Evolutionary conservation across 2,329 filamentous ascomycete species (phyloP).

Genomic region (Stachybotrys echinatus): DNA sequence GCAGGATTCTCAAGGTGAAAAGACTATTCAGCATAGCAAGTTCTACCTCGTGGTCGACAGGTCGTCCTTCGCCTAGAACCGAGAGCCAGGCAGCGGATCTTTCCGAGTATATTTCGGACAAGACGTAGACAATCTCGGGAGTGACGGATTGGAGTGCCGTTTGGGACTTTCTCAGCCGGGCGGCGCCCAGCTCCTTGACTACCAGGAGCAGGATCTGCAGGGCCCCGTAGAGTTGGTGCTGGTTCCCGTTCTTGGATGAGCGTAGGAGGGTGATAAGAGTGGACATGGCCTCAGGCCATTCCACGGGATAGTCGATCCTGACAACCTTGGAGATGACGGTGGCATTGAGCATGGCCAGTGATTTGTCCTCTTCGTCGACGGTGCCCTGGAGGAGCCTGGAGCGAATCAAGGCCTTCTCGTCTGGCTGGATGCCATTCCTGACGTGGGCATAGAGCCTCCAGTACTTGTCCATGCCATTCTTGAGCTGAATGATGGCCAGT

Average conservation of each 20-base stretch:
- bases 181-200: constrained; percentile 85
- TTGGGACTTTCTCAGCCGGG: constrained; percentile 68
- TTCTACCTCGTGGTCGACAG: constrained; percentile 53
- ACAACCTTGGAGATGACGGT: constrained; percentile 83
- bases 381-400: constrained; percentile 70
- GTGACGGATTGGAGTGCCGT: constrained; percentile 71
- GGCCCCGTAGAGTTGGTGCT: constrained; percentile 63
- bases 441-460: constrained; percentile 63
- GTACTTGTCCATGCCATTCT: constrained; percentile 93
- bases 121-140: constrained; percentile 76
- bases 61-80: constrained; percentile 51
- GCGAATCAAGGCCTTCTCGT: constrained; percentile 75
- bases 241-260: constrained; percentile 42
- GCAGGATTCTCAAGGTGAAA: constrained; percentile 70
- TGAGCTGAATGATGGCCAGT: constrained; percentile 87
- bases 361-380: constrained; percentile 68
- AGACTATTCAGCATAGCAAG: constrained; percentile 72
- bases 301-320: constrained; percentile 79
- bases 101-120: constrained; percentile 72
- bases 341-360: constrained; percentile 81
- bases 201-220: constrained; percentile 77
- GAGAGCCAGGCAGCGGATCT: constrained; percentile 66
- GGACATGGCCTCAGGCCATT: constrained; percentile 67
- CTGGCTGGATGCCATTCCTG: constrained; percentile 62
- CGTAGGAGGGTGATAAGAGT: constrained; percentile 62